Conservation (phyloP, 2,329 filamentous ascomycete species). For the Emericellopsis atlantica region DNA sequence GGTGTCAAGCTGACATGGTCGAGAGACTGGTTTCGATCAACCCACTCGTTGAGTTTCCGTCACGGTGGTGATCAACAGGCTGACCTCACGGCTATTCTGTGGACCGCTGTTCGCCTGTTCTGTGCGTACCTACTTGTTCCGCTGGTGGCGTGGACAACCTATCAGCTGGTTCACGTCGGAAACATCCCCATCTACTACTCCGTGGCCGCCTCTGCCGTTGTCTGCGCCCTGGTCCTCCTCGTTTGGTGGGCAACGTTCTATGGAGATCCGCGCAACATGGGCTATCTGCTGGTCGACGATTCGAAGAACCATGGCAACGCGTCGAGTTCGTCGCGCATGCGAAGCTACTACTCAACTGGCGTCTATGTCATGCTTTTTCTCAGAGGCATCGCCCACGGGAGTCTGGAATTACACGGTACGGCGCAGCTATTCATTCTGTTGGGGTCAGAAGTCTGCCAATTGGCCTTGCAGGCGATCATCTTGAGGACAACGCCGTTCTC, state of each 20-base stretch:
- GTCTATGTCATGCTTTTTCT: conserved; percentile 51
- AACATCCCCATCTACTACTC: conserved; percentile 11
- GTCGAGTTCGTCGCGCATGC: conserved; percentile 19
- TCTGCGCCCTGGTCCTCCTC: conserved; percentile 9
- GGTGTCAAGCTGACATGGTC: conserved; percentile 21
- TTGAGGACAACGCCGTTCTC: conserved; percentile 47
- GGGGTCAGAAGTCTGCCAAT: conserved; percentile 55
- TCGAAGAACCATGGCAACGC: conserved; percentile 56
- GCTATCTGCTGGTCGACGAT: conserved; percentile 24
- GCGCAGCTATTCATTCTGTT: conserved; percentile 57
- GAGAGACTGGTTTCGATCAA: conserved; percentile 28
- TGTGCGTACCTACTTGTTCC: conserved; percentile 69
- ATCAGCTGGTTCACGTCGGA: conserved; percentile 39
- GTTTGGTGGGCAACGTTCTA: conserved; percentile 16
- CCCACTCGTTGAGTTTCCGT: conserved; percentile 27
- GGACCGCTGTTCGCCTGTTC: conserved; percentile 51
- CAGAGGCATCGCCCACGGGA: conserved; percentile 55
- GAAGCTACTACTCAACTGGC: conserved; percentile 52
- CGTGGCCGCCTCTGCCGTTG: conserved; percentile 17
- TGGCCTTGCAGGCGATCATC: conserved; percentile 13
- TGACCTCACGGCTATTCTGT: conserved; percentile 2
- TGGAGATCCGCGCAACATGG: conserved; percentile 12
- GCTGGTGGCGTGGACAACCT: conserved; percentile 58
- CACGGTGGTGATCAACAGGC: not conserved
- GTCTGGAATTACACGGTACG: conserved; percentile 41